Evolutionary conservation across 2,329 filamentous ascomycete species (phyloP), one percentile per base, ranked within the genome.

Genomic region (Fusarium udum): DNA sequence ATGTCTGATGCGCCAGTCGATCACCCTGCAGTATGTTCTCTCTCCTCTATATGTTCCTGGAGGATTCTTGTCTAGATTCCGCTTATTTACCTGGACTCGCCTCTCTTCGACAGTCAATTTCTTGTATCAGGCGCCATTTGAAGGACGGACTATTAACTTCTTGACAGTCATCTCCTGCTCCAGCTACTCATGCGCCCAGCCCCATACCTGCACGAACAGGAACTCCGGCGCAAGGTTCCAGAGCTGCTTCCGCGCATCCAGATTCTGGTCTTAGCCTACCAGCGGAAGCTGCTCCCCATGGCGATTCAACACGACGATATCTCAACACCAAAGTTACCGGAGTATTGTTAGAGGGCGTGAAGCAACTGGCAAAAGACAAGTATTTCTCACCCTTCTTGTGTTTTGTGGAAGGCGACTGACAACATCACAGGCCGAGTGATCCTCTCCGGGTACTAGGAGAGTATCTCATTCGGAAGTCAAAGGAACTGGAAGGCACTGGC

Each of bases 281-380:
- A 3, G 82, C 86, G 18, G 88, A 92, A 77, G 87, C 90, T 20
- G 86, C 88, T 4, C 82, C 87, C 3, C 91, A 93, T 77, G 92
- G 92, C 52, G 92, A 92, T 28, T 90, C 91, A 2, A 90, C 90
- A 10, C 88, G 92, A 49, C 87, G 89, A 76, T 95, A 94, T 79
- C 82, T 95, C 75, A 94, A 94, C 78, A 86, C 87, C 55, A 93
- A 91, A 76, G 88, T 95, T 45, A 92, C 92, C 1, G 89, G 89
- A 2, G 87, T 88, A 32, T 78, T 95, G 65, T 83, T 94, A 43
- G 92, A 94, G 77, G 92, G 92, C 31, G 92, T 95, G 91, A 94
- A 94, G 83, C 82, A 87, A 61, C 80, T 95, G 68, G 91, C 91
- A 9, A 90, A 89, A 74, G 91, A 94, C 46, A 89, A 92, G 92